phyloP scores from a whole-genome alignment of 2,329 filamentous ascomycete species.

The Nothophaeocryptopus gaeumannii region DNA sequence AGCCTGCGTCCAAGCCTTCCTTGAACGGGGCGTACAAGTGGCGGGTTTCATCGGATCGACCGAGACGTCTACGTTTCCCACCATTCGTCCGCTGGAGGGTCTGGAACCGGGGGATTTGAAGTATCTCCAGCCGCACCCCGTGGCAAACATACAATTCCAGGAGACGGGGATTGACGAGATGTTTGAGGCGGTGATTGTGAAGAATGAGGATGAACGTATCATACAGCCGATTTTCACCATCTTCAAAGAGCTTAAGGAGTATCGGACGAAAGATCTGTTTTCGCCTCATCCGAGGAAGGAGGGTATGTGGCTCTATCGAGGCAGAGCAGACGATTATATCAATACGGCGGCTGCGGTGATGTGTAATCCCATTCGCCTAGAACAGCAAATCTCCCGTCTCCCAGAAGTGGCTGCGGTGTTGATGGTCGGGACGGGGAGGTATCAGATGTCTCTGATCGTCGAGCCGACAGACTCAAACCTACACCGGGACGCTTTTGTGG shows the following conservation, averaged over 20 bases:
- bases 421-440: conserved; percentile 38
- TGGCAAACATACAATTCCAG: conserved; percentile 4
- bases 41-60: neutral
- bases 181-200: conserved; percentile 16
- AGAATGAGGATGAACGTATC: conserved; percentile 6
- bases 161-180: conserved; percentile 6
- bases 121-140: neutral
- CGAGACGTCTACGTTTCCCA: neutral
- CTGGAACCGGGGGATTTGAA: neutral
- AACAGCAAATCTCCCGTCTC: conserved; percentile 33
- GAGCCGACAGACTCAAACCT: conserved; percentile 6
- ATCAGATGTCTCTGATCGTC: conserved; percentile 10
- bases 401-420: conserved; percentile 48
- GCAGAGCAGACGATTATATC: conserved; percentile 44
- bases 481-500: neutral
- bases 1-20: neutral
- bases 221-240: conserved; percentile 18
- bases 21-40: neutral
- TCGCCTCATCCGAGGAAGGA: conserved; percentile 37
- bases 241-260: conserved; percentile 37
- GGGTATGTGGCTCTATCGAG: conserved; percentile 39
- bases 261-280: conserved; percentile 42
- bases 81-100: neutral
- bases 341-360: conserved; percentile 47
- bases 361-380: conserved; percentile 45